These are phyloP conservation scores for Eucalyptus camaldulensis DNA, from an alignment of 345 rosid species.

Conservation along the genomic window DNA sequence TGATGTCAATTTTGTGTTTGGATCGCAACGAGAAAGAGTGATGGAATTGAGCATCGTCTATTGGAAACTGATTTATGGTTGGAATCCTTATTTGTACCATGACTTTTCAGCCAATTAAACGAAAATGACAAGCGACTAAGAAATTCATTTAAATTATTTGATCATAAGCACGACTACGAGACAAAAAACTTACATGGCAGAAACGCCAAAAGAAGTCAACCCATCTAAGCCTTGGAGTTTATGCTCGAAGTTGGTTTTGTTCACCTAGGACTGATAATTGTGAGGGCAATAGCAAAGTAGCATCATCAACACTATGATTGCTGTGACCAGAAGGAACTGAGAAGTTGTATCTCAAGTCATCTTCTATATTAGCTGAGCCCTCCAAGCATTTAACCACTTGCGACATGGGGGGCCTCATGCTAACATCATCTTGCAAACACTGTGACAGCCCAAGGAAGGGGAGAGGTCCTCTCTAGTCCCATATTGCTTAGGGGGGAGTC, in stretches of 20 bases:
- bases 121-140: too few relatives aligned
- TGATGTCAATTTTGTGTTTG: not conserved
- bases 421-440: not conserved
- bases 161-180: not conserved
- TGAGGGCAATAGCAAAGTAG: not conserved
- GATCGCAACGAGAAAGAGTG: not conserved
- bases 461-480: too few relatives aligned
- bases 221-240: not conserved
- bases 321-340: not conserved
- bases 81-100: not conserved
- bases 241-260: not conserved
- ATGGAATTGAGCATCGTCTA: not conserved
- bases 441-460: too few relatives aligned
- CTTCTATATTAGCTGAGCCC: not conserved
- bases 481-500: too few relatives aligned
- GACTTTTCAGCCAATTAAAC: not conserved
- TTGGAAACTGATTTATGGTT: not conserved
- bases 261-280: not conserved
- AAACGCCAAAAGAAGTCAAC: not conserved
- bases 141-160: not conserved
- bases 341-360: not conserved
- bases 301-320: not conserved
- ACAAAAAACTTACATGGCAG: not conserved
- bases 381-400: not conserved
- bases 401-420: not conserved